Evolutionary conservation across 495 filamentous ascomycete genomes (phyloP).

Genomic region (Xylaria nigripes): DNA sequence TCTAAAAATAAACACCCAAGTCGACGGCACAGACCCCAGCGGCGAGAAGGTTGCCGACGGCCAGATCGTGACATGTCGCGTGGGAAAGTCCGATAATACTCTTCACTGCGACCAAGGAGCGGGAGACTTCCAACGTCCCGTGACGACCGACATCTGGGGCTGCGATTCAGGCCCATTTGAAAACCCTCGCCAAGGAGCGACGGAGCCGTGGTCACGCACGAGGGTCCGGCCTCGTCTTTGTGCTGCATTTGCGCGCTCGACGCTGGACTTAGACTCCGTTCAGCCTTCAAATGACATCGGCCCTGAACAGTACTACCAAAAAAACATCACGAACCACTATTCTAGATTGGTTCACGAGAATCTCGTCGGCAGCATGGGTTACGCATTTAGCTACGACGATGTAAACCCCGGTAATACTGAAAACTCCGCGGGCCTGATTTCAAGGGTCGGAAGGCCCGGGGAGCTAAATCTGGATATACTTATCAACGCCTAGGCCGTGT

Average conservation of each 20-base stretch:
- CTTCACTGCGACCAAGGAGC: conserved; percentile 29
- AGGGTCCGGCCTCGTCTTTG: conserved; percentile 33
- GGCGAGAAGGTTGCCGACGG: conserved; percentile 20
- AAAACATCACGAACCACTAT: conserved; percentile 41
- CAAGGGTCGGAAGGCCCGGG: background rate
- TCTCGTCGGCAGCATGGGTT: conserved; percentile 31
- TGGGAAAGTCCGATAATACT: conserved; percentile 4
- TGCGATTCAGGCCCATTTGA: conserved; percentile 54
- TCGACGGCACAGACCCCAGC: conserved; percentile 14
- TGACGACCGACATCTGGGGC: conserved; percentile 48
- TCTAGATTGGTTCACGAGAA: conserved; percentile 29
- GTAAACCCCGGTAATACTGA: conserved; percentile 30
- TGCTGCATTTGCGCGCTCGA: conserved; percentile 33
- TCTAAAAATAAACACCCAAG: conserved; percentile 29
- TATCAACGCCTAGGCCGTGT: background rate
- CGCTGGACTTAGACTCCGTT: conserved; percentile 23
- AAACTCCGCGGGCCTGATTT: conserved; percentile 49
- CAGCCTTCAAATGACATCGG: conserved; percentile 26
- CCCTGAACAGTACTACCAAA: conserved; percentile 38
- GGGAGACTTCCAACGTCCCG: conserved; percentile 29
- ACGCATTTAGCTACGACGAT: conserved; percentile 40
- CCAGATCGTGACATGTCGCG: conserved; percentile 4
- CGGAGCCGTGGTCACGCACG: conserved; percentile 16
- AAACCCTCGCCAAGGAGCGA: conserved; percentile 18
- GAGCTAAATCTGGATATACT: background rate